Evolutionary conservation across 441 rosid species (phyloP), one percentile per base, ranked within the genome.

Genomic region (Aquilaria agallochum): DNA sequence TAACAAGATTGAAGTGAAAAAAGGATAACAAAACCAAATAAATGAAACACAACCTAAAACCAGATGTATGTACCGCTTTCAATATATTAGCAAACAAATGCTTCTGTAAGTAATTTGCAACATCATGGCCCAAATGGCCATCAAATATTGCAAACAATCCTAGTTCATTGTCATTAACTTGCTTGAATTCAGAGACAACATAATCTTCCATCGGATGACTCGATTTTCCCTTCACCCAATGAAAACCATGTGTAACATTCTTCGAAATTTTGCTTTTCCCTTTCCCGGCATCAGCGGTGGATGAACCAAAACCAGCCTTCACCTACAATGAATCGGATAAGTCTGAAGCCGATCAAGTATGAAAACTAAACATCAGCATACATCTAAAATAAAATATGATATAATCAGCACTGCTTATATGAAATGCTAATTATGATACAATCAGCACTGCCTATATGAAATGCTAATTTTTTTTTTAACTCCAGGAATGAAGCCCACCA

Each of bases 71-170:
- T 73, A 89, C 96, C 85, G 86, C 81, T 63, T 79, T 83, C 55
- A 86, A 62, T 56, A 89, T 89, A 68, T 81, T 86, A 67, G 72
- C 72, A 65, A 89, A 89, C 63, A 89, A 77, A 73, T 86, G 82
- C 11, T 36, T 75, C 60, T 89, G 90, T 69, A 89, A 73, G 69
- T 86, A 86, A 54, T 63, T 78, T 60, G 96, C 89, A 0, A 89
- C 96, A 59, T 74, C 92, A 58, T 84, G 89, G 2, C 91, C 93
- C 68, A 80, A 74, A 74, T 89, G 91, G 52, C 93, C 96, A 71
- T 89, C 91, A 57, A 80, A 89, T 68, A 86, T 84, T 2, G 89
- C 96, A 71, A 89, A 89, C 60, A 89, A 73, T 33, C 96, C 96
- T 62, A 84, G 55, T 53, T 86, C 91, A 27, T 77, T 73, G 0